Conservation (phyloP, 306 rosid species). For the Abrus pulchellus region DNA sequence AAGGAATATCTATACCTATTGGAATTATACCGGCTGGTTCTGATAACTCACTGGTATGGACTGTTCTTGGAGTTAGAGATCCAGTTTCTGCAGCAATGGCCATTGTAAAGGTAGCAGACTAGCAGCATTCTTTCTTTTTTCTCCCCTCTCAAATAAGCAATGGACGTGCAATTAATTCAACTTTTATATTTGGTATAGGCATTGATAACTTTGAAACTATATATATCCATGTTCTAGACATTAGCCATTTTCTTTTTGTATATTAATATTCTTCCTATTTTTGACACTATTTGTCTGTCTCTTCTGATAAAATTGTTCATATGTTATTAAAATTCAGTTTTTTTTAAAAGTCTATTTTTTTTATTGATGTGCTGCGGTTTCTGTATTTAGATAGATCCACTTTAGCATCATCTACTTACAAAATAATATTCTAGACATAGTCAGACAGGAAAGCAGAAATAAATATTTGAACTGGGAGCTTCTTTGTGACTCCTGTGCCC, state of each 20-base stretch:
- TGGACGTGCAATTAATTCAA: slow-evolving; percentile 19
- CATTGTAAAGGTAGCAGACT: slow-evolving; percentile 82
- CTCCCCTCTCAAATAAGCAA: slow-evolving; percentile 33
- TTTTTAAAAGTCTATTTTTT: not conserved
- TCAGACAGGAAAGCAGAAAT: slow-evolving; percentile 4
- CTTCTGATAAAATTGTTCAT: slow-evolving; percentile 33
- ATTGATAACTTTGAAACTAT: slow-evolving; percentile 21
- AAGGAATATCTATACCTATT: slow-evolving; percentile 97
- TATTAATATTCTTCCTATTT: slow-evolving; percentile 9
- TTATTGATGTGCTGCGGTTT: slow-evolving; percentile 11
- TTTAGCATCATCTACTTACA: slow-evolving; percentile 18
- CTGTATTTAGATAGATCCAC: slow-evolving; percentile 14
- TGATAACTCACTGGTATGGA: slow-evolving; percentile 97
- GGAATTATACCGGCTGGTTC: slow-evolving; percentile 99
- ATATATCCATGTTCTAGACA: slow-evolving; percentile 44
- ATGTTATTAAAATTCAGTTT: not conserved
- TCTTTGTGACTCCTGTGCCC: slow-evolving; percentile 14
- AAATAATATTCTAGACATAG: slow-evolving; percentile 28
- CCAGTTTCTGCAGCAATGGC: slow-evolving; percentile 98
- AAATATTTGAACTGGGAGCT: slow-evolving; percentile 1
- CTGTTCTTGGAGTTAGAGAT: slow-evolving; percentile 99
- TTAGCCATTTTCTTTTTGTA: slow-evolving; percentile 16
- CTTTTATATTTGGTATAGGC: slow-evolving; percentile 19
- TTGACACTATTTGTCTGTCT: not conserved
- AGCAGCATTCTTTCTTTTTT: slow-evolving; percentile 57